Percentiles rank a stretch among this genome's conserved stretches.
Evolutionary conservation across 805 yeast species (phyloP).

Genomic region (Tetrapisispora fleetii): DNA sequence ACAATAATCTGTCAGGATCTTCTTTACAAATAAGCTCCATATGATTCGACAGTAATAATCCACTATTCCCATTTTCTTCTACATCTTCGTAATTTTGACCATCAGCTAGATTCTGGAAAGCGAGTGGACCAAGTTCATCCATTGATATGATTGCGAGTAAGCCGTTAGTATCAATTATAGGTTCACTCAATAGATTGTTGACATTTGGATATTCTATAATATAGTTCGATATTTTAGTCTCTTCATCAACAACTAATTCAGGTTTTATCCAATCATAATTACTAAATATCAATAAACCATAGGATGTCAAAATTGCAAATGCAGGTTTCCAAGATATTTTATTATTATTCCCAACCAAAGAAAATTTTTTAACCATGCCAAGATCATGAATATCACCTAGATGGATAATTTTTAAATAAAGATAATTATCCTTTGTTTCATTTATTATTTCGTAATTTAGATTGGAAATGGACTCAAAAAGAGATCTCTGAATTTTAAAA

Average conservation of each 20-base stretch:
- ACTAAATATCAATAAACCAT: constrained; percentile 41
- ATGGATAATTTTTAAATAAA: constrained; percentile 23
- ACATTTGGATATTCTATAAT: constrained; percentile 26
- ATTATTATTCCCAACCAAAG: constrained; percentile 13
- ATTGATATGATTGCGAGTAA: constrained; percentile 11
- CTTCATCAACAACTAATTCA: constrained; percentile 14
- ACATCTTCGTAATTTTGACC: neutral
- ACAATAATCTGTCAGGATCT: constrained; percentile 26
- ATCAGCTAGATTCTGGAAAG: constrained; percentile 4
- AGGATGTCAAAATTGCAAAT: constrained; percentile 39
- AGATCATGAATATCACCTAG: constrained; percentile 33
- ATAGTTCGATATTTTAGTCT: constrained; percentile 19
- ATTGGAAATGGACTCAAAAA: constrained; percentile 15
- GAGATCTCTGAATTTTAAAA: constrained; percentile 22
- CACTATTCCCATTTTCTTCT: neutral
- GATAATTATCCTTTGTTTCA: constrained; percentile 8
- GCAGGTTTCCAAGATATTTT: constrained; percentile 35
- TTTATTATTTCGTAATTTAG: constrained; percentile 12
- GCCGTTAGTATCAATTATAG: constrained; percentile 10
- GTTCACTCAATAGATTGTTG: constrained; percentile 7
- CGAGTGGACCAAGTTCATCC: constrained; percentile 3
- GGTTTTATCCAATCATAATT: constrained; percentile 29
- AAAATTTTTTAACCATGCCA: constrained; percentile 1
- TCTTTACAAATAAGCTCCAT: constrained; percentile 1
- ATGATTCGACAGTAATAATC: neutral